Base-by-base conservation (phyloP, 208 protist genomes). In the Wallacemonas rigidus region DNA sequence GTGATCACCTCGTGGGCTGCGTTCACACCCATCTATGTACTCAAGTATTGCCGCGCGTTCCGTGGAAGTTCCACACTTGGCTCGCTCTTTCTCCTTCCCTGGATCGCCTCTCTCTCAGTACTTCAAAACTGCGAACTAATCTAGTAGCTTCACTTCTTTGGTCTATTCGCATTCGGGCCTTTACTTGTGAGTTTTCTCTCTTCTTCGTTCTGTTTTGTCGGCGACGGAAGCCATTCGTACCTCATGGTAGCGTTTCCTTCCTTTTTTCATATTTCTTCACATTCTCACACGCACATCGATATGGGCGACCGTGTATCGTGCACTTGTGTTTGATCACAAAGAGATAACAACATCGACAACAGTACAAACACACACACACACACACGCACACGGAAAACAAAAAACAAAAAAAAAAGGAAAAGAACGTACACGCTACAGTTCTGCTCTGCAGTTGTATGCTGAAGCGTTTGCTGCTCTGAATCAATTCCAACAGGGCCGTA, bases 1-100 rank as follows among this genome's bases (percentile, higher is more conserved):
- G 64, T 95, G 43, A 51, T 95, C 8, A 75, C 78, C 2, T 93
- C 90, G 17, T 95, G 90, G 90, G 75, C 62, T n/a, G 81, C 89
- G 14, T 88, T 81, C 69, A 68, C 74, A 6, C 90, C 90, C 14
- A 64, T 90, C 1, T 86, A 79, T 40, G 45, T 84, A 0, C 64
- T 85, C 3, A 61, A 57, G 3, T 95, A 88, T 70, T 45, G 76
- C 7, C 79, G 82, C 0, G 73, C 69, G 40, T 77, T 69, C 15
- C 77, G 78, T 39, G 73, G 77, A 7, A 57, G 58, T 12, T 71
- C 71, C 1, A 44, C 75, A 14, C 67, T 82, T 1, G 67, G 67
- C 41, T 73, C 67, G 41, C 61, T 44, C 9, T 55, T 89, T 15
- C 65, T 84, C 17, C 75, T 87, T n/a, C 86, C 86, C 12, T 95